These are phyloP conservation scores for Iris macrosiphon DNA, from an alignment of 106 monocot species.

Conservation along the genomic window DNA sequence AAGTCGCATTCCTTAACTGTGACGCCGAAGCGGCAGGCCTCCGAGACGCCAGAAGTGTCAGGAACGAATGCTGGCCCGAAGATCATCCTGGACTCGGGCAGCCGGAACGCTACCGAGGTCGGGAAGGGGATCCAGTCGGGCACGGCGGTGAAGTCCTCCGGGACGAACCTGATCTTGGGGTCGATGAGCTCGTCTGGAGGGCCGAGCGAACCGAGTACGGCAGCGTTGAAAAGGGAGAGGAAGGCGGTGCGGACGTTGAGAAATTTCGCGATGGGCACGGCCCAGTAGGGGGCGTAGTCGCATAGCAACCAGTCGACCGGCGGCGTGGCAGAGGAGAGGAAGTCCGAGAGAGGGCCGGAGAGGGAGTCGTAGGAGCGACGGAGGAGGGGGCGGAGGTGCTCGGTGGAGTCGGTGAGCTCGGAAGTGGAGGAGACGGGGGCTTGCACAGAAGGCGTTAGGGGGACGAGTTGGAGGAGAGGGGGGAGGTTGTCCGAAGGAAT, in stretches of 20 bases:
- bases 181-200: neutral
- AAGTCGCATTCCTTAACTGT: neutral
- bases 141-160: conserved; percentile 10
- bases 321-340: neutral
- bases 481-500: neutral
- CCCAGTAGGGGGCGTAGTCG: conserved; percentile 13
- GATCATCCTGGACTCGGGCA: neutral
- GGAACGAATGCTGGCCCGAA: neutral
- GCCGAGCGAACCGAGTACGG: conserved; percentile 3
- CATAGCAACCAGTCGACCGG: conserved; percentile 16
- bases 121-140: conserved; percentile 12
- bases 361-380: conserved; percentile 3
- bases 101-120: conserved; percentile 1
- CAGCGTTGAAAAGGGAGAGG: conserved; percentile 1
- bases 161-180: neutral
- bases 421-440: neutral
- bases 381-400: conserved; percentile 5
- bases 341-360: neutral
- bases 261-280: neutral
- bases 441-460: neutral
- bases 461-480: conserved; percentile 1
- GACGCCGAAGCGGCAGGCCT: neutral
- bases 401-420: conserved; percentile 1
- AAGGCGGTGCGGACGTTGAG: neutral
- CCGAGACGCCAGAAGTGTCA: conserved; percentile 1